Evolutionary conservation across 768 basidiomycete genomes (phyloP).

Genomic region (Tulasnella sp.): DNA sequence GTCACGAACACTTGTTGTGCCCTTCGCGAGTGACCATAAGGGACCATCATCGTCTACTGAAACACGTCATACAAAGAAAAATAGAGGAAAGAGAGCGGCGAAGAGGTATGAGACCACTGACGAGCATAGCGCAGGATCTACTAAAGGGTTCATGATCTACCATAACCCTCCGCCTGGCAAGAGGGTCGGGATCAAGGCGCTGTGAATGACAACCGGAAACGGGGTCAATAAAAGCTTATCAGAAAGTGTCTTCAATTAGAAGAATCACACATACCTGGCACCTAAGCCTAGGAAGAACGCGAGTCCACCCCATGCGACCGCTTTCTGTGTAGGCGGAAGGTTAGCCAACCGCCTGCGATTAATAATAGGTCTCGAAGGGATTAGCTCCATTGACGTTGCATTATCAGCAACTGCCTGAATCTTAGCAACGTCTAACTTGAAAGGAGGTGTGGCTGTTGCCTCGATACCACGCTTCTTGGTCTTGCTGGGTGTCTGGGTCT

Average conservation of each 20-base stretch:
- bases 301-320: conserved; percentile 71
- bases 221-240: background rate
- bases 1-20: too few relatives aligned
- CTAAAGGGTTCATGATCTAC: too few relatives aligned
- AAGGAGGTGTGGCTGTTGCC: conserved; percentile 40
- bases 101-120: too few relatives aligned
- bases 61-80: background rate
- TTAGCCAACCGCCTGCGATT: conserved; percentile 26
- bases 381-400: conserved; percentile 42
- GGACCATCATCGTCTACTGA: background rate
- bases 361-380: conserved; percentile 46
- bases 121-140: background rate
- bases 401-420: conserved; percentile 37
- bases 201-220: background rate
- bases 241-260: too few relatives aligned
- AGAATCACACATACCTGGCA: conserved; percentile 65
- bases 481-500: background rate
- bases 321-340: conserved; percentile 57
- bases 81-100: background rate
- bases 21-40: too few relatives aligned
- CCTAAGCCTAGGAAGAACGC: conserved; percentile 76
- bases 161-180: background rate
- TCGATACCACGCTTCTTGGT: conserved; percentile 42
- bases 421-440: conserved; percentile 41
- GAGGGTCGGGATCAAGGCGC: background rate